A percentile compares a stretch with the other conserved stretches of the same genome.
phyloP scores from a whole-genome alignment of 129 eudicot genomes.

The Heracleum sosnowskyi region DNA sequence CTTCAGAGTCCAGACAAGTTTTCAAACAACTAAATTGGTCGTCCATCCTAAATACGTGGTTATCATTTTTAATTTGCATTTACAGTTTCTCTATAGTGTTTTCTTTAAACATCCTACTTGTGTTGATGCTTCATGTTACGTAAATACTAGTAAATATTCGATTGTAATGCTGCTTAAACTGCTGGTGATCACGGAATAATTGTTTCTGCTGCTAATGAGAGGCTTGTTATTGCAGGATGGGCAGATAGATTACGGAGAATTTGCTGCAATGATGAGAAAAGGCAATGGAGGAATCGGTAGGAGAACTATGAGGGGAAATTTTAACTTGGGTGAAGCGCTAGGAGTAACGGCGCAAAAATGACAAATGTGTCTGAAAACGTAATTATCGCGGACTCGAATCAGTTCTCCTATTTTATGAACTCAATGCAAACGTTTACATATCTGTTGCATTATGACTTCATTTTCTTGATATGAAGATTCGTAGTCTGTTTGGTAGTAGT shows the following conservation, averaged over 20 bases:
- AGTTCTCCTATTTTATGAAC: background rate
- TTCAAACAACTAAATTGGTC: too few species aligned
- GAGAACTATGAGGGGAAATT: conserved; percentile 64
- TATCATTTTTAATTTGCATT: background rate
- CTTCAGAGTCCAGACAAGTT: too few species aligned
- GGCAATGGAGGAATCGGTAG: conserved; percentile 79
- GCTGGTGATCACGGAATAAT: background rate
- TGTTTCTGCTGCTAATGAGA: background rate
- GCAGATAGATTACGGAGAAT: conserved; percentile 89
- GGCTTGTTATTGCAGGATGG: conserved; percentile 59
- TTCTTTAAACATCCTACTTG: background rate
- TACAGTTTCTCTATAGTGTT: background rate
- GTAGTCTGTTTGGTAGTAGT: background rate
- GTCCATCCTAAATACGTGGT: background rate
- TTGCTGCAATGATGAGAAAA: conserved; percentile 96
- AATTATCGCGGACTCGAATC: background rate
- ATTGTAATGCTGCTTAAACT: background rate
- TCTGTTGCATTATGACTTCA: background rate
- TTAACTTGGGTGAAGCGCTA: conserved; percentile 62
- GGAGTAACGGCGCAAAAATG: conserved; percentile 21
- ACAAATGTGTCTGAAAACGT: conserved; percentile 9
- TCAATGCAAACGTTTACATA: background rate
- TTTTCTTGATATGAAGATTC: background rate
- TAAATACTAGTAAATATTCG: background rate
- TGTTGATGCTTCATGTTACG: background rate